Conservation (phyloP, 345 rosid genomes). For the Melastoma malabathricum region DNA sequence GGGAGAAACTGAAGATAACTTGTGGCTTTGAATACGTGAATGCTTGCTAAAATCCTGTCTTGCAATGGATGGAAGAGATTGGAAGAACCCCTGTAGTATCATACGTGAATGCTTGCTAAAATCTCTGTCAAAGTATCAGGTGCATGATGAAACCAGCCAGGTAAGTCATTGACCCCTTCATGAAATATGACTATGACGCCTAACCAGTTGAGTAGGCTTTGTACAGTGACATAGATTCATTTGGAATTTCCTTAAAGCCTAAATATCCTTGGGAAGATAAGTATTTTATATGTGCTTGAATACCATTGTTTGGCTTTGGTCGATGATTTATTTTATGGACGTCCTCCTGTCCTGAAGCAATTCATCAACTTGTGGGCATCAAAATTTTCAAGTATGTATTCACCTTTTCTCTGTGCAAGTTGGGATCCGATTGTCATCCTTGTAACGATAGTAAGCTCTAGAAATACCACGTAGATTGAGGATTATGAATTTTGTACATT, state of each 20-base stretch:
- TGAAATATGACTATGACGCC: slow-evolving; percentile 35
- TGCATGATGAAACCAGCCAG: slow-evolving; percentile 99
- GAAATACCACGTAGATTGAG: slow-evolving; percentile 24
- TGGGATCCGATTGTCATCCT: slow-evolving; percentile 24
- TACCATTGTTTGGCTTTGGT: slow-evolving; percentile 12
- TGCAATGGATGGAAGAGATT: no score
- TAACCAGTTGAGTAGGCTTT: slow-evolving; percentile 76
- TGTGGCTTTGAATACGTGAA: no score
- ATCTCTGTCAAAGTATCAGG: slow-evolving; percentile 80
- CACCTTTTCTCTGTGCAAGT: slow-evolving; percentile 21
- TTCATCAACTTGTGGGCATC: slow-evolving; percentile 34
- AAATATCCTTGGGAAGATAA: no score
- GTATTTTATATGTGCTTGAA: neutral
- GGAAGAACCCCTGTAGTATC: no score
- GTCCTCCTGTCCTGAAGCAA: slow-evolving; percentile 30
- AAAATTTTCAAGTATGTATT: slow-evolving; percentile 35
- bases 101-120: no score
- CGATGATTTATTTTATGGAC: slow-evolving; percentile 14
- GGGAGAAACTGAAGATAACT: no score
- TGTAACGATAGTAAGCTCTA: slow-evolving; percentile 25
- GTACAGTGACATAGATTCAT: slow-evolving; percentile 28
- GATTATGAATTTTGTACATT: slow-evolving; percentile 24
- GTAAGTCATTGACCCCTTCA: slow-evolving; percentile 76
- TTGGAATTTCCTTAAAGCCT: slow-evolving; percentile 5
- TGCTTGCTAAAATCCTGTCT: no score